Percentiles rank a stretch among this genome's conserved stretches.
Conservation (phyloP, 176 grass and related monocot genomes). For the Phragmites australis region DNA sequence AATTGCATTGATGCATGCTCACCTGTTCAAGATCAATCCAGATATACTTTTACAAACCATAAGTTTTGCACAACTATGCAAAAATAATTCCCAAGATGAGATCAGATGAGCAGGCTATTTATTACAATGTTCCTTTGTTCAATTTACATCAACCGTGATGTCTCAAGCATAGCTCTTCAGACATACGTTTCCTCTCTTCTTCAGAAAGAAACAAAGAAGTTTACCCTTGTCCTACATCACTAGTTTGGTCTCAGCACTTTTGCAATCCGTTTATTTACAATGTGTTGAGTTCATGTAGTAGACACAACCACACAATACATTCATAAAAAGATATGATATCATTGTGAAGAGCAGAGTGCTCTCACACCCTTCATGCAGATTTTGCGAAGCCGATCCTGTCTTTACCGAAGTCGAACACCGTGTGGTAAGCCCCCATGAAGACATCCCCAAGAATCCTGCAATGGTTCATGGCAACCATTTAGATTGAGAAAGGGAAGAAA, state of each 20-base stretch:
- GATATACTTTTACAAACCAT: not conserved
- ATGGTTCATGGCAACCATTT: not conserved
- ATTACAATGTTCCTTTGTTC: not conserved
- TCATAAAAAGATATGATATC: not conserved
- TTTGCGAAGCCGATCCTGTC: slow-evolving; percentile 77
- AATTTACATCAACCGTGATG: not conserved
- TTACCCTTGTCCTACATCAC: not conserved
- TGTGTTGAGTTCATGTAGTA: not conserved
- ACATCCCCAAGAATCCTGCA: slow-evolving; percentile 98
- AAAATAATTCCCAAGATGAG: not conserved
- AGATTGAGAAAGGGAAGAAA: not conserved
- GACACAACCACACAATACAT: not conserved
- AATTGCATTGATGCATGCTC: not conserved
- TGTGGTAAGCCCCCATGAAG: slow-evolving; percentile 98
- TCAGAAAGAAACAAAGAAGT: slow-evolving; percentile 23
- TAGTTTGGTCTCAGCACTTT: not conserved
- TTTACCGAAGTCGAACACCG: slow-evolving; percentile 82
- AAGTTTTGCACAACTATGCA: not conserved
- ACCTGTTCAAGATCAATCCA: not conserved
- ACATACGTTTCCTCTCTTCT: not conserved
- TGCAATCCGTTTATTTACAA: slow-evolving; percentile 6
- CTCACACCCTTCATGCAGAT: slow-evolving; percentile 45
- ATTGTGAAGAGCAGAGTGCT: not conserved
- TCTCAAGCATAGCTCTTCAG: not conserved
- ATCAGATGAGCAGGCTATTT: not conserved